Percentiles rank a stretch among this genome's conserved stretches.
phyloP scores from a whole-genome alignment of 73 alveolate genomes.

The Diophrys sp. region DNA sequence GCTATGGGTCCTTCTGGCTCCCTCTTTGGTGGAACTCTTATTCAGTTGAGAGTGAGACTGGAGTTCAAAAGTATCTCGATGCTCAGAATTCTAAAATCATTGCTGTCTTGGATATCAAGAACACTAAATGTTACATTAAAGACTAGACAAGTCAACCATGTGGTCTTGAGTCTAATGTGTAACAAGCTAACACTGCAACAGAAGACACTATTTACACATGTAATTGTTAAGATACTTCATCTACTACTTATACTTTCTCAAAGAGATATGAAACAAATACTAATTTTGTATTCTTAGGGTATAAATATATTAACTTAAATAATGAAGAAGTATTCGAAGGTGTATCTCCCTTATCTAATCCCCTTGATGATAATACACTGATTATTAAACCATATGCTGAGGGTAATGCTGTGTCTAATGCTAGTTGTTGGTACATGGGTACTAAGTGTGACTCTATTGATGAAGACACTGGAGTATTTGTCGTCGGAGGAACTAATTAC shows the following conservation, averaged over 20 bases:
- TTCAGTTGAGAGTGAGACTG: background rate
- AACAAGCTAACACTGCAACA: background rate
- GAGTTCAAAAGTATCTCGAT: background rate
- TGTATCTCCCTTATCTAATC: background rate
- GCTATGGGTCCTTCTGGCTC: background rate
- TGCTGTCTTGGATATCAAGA: background rate
- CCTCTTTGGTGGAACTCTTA: background rate
- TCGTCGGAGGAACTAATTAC: background rate
- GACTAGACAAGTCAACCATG: background rate
- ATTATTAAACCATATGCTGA: background rate
- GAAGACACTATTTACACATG: conserved; percentile 1
- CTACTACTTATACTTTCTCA: background rate
- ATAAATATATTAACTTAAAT: no score
- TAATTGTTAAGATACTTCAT: background rate
- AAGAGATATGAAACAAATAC: background rate
- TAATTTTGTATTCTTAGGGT: background rate
- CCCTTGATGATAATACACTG: background rate
- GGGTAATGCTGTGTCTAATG: background rate
- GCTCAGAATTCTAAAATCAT: background rate
- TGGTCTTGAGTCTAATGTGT: background rate
- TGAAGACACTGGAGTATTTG: background rate
- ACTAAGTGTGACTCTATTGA: conserved; percentile 2
- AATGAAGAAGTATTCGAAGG: background rate
- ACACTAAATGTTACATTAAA: background rate
- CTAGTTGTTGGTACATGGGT: background rate